Base-by-base conservation (phyloP, 2,329 filamentous ascomycete genomes). In the Ophiostoma sp. region DNA sequence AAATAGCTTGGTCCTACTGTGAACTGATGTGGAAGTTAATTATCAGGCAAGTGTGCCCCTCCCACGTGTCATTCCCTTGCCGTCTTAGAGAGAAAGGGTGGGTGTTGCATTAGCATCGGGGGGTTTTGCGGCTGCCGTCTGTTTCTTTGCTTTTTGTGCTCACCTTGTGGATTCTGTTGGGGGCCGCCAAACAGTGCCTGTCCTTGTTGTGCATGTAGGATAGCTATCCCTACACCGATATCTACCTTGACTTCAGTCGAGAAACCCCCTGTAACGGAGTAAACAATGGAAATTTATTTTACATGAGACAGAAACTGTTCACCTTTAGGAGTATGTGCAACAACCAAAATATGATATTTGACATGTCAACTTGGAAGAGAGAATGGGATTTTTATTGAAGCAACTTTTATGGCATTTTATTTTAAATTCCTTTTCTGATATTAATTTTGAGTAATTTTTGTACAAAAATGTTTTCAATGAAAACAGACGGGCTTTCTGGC, bases 51-150 rank as follows among this genome's bases (percentile, higher is more conserved):
- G 28, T 1, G 25, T 33, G 50, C 7, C 8, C 28, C 55, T 59
- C 61, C 61, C 61, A 66, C 61, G 61, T 66, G 61, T 42, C 61
- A 66, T 39, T n/a, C 33, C 11, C 33, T 48, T 22, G 59, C 61
- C n/a, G 61, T 11, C 17, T 28, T 17, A 6, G 31, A 17, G 19
- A 2, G 25, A 33, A 19, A 59, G 9, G 15, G 36, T 4, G 59
- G n/a, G 36, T 28, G 64, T 55, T 9, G 25, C 42, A 19, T 19
- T 48, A 4, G 12, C 15, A 55, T 64, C 59, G n/a, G 59, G 9
- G 59, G 48, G 22, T 66, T 66, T 66, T 66, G 63, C 63, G 22
- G 63, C 64, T 50, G 50, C 64, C 39, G 17, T 9, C 1, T 39
- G 17, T 25, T 31, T 59, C 8, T 33, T 33, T 25, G 33, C 7